A percentile compares a stretch with the other conserved stretches of the same genome.
Evolutionary conservation across 768 basidiomycete species (phyloP).

Genomic region (Auricularia heimuer): DNA sequence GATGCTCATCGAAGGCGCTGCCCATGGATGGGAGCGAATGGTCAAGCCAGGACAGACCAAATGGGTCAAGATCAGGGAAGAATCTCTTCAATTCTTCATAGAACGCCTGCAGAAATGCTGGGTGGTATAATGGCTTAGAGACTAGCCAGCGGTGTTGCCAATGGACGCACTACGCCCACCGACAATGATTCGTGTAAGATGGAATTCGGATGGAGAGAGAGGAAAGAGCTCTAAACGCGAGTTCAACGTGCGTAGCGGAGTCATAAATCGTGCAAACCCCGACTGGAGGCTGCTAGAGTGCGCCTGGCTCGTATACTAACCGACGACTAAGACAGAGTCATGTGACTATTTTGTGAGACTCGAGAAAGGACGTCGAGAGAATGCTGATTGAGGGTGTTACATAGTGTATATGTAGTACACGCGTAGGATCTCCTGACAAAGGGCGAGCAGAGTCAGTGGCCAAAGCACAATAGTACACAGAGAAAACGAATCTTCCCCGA

Average conservation of each 20-base stretch:
- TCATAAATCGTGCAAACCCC: too few relatives aligned
- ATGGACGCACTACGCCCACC: too few relatives aligned
- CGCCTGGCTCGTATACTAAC: not conserved
- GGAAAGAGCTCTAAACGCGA: too few relatives aligned
- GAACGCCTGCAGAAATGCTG: not conserved
- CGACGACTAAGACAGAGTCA: not conserved
- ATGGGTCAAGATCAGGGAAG: not conserved
- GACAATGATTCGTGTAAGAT: too few relatives aligned
- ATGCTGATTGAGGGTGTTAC: not conserved
- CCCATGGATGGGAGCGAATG: constrained; percentile 1
- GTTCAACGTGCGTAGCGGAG: too few relatives aligned
- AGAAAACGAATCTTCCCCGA: too few relatives aligned
- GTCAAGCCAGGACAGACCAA: not conserved
- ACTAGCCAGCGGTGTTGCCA: too few relatives aligned
- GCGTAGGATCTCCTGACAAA: not conserved
- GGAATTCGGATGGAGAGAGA: too few relatives aligned
- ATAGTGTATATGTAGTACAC: not conserved
- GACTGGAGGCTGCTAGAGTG: too few relatives aligned
- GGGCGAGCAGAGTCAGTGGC: not conserved
- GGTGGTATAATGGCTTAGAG: not conserved
- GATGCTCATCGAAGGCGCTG: constrained; percentile 4
- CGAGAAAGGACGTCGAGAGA: not conserved
- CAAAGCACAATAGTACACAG: not conserved
- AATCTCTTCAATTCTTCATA: not conserved
- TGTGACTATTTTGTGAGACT: not conserved